Percentiles rank a stretch among this genome's conserved stretches.
phyloP scores from a whole-genome alignment of 2,329 filamentous ascomycete species.

The Diaporthe vaccinii region DNA sequence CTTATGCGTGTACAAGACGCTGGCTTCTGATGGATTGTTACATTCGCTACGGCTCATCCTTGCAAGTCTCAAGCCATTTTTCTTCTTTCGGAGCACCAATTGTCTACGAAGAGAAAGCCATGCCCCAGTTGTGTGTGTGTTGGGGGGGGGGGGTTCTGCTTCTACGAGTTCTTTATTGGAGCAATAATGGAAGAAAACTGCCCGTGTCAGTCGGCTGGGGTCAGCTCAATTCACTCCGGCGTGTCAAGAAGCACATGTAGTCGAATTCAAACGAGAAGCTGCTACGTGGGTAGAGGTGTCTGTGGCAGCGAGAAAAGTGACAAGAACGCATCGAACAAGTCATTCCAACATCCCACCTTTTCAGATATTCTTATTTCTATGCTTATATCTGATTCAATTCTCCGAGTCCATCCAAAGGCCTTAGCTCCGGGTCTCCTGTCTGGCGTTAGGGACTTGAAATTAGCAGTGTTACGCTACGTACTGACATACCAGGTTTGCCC shows the following conservation, averaged over 20 bases:
- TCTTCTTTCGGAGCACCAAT: background rate
- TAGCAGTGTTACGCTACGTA: constrained; percentile 8
- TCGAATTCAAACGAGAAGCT: background rate
- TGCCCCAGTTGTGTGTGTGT: background rate
- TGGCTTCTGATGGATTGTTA: constrained; percentile 1
- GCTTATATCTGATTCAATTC: background rate
- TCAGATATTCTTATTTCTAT: constrained; percentile 22
- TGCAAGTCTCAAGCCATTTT: background rate
- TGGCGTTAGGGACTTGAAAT: background rate
- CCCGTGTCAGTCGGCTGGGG: background rate
- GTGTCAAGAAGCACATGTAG: background rate
- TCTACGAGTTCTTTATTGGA: constrained; percentile 6
- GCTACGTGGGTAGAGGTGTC: too few species aligned
- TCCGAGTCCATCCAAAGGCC: background rate
- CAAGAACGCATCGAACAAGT: background rate
- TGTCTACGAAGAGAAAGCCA: background rate
- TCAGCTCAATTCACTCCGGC: background rate
- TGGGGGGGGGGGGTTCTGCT: background rate
- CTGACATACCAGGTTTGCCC: constrained; percentile 1
- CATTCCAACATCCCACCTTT: background rate
- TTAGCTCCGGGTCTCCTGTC: constrained; percentile 3
- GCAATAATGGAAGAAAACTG: background rate
- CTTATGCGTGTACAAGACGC: background rate
- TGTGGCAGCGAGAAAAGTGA: background rate
- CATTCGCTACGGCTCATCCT: constrained; percentile 15